A percentile compares a stretch with the other conserved stretches of the same genome.
Conservation (phyloP, 805 yeast genomes). For the Candida xiaguanensis region DNA sequence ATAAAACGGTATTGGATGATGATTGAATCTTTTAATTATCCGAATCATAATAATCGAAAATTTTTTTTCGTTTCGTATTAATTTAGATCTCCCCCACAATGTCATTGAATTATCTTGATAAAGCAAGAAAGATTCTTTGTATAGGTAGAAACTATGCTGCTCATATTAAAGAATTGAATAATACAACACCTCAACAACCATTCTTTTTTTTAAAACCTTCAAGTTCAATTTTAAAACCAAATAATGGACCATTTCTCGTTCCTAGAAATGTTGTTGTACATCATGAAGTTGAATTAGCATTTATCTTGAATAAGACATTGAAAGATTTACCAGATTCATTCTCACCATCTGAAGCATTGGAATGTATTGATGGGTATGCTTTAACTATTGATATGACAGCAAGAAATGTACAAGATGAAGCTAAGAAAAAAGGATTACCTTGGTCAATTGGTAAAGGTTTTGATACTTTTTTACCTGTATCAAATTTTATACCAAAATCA, state of each 20-base stretch:
- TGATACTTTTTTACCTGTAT: conserved; percentile 92
- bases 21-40: background rate
- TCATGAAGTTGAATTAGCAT: conserved; percentile 91
- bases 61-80: conserved; percentile 2
- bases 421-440: conserved; percentile 90
- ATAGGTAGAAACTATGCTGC: conserved; percentile 98
- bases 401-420: conserved; percentile 91
- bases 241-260: conserved; percentile 72
- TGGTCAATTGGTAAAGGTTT: conserved; percentile 97
- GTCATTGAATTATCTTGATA: conserved; percentile 52
- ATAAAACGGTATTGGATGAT: conserved; percentile 8
- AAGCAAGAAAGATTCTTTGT: conserved; percentile 79
- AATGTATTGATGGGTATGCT: conserved; percentile 81
- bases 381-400: conserved; percentile 94
- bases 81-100: conserved; percentile 22
- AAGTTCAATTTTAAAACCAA: conserved; percentile 59
- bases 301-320: conserved; percentile 62
- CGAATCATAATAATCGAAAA: no score
- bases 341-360: conserved; percentile 63
- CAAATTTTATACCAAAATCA: conserved; percentile 62
- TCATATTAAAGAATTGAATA: conserved; percentile 86
- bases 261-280: conserved; percentile 88
- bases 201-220: conserved; percentile 91
- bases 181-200: conserved; percentile 77
- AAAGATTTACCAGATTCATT: conserved; percentile 60